Conservation (phyloP, 352 stramenopile genomes). For the Pythium brassicae region DNA sequence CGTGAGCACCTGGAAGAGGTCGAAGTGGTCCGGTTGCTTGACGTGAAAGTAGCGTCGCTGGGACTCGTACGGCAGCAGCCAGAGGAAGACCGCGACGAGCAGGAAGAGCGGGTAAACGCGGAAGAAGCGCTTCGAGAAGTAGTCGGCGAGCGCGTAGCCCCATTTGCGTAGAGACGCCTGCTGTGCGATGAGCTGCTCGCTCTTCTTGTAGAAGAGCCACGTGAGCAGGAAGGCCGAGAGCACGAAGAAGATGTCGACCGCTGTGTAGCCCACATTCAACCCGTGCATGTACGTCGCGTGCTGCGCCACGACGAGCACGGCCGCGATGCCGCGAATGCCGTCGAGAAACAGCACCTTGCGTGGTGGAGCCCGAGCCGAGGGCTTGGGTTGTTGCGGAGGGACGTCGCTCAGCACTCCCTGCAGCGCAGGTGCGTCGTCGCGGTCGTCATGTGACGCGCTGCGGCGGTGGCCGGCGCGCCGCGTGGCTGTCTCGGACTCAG, state of each 20-base stretch:
- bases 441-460: too few species aligned
- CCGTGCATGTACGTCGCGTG: slow-evolving; percentile 13
- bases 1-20: slow-evolving; percentile 31
- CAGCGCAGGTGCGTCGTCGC: too few species aligned
- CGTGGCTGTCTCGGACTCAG: too few species aligned
- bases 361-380: too few species aligned
- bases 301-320: slow-evolving; percentile 17
- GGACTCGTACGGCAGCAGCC: slow-evolving; percentile 25
- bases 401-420: too few species aligned
- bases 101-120: slow-evolving; percentile 52
- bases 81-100: slow-evolving; percentile 23
- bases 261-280: slow-evolving; percentile 13
- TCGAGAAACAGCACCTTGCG: slow-evolving; percentile 16
- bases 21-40: slow-evolving; percentile 16
- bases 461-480: too few species aligned
- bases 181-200: slow-evolving; percentile 12
- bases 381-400: too few species aligned
- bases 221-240: slow-evolving; percentile 21
- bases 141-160: slow-evolving; percentile 22
- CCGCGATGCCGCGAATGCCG: slow-evolving; percentile 11
- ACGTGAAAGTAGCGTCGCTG: slow-evolving; percentile 25
- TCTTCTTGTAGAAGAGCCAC: slow-evolving; percentile 21
- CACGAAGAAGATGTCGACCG: slow-evolving; percentile 23
- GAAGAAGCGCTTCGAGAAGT: slow-evolving; percentile 48
- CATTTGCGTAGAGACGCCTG: slow-evolving; percentile 9